Evolutionary conservation across 805 yeast species (phyloP).

Genomic region (Torulaspora franciscae): DNA sequence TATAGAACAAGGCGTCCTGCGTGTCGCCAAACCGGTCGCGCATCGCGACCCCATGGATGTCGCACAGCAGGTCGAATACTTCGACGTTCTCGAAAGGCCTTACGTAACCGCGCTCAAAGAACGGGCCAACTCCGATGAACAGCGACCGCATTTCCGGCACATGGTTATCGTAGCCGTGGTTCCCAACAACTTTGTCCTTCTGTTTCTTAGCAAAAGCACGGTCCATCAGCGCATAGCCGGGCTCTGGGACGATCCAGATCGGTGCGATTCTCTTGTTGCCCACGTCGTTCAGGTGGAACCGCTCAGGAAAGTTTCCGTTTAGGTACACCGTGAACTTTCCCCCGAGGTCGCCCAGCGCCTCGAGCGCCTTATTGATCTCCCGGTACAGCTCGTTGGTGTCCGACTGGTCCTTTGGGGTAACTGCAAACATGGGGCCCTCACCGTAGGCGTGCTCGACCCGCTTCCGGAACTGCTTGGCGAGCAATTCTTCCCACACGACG

Average conservation of each 20-base stretch:
- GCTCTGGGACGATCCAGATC: conserved; percentile 75
- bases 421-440: conserved; percentile 20
- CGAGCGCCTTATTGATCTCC: conserved; percentile 38
- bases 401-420: conserved; percentile 10
- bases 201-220: conserved; percentile 41
- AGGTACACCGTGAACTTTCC: conserved; percentile 43
- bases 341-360: conserved; percentile 18
- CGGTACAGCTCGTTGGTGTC: conserved; percentile 39
- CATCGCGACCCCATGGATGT: conserved; percentile 43
- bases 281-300: conserved; percentile 28
- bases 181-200: conserved; percentile 46
- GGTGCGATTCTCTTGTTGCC: conserved; percentile 71
- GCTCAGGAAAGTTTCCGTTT: conserved; percentile 49
- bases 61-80: conserved; percentile 70
- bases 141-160: conserved; percentile 78
- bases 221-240: conserved; percentile 73
- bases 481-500: conserved; percentile 65
- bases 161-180: conserved; percentile 79
- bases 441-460: conserved; percentile 14
- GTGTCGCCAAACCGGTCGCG: conserved; percentile 43
- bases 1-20: conserved; percentile 38
- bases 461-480: conserved; percentile 39
- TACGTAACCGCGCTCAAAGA: conserved; percentile 42
- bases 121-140: conserved; percentile 79
- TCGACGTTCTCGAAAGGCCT: conserved; percentile 69